A percentile compares a stretch with the other conserved stretches of the same genome.
Conservation (phyloP, 1,284 basidiomycete species). For the Cutaneotrichosporon cutaneum region DNA sequence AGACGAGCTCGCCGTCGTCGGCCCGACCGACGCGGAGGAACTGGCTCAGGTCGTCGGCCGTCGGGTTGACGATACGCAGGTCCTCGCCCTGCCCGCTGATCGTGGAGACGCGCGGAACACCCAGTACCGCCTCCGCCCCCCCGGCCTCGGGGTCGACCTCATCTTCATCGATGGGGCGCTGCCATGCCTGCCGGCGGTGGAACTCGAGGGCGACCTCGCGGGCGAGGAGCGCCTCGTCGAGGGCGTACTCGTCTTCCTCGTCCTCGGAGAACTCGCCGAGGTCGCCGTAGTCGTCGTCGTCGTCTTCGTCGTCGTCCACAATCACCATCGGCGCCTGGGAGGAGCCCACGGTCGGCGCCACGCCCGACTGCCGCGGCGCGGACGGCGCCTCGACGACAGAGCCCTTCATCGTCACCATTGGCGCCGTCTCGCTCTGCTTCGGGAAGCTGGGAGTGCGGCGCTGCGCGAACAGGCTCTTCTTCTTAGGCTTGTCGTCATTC, state of each 20-base stretch:
- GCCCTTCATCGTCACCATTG: constrained; percentile 33
- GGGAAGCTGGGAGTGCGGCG: constrained; percentile 25
- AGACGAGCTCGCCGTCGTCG: constrained; percentile 51
- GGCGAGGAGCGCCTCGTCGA: constrained; percentile 46
- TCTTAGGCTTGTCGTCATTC: constrained; percentile 23
- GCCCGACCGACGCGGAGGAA: constrained; percentile 48
- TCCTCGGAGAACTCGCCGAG: constrained; percentile 36
- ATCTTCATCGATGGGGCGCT: constrained; percentile 29
- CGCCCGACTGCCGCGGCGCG: background rate
- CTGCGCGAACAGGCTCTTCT: constrained; percentile 41
- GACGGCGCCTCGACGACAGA: constrained; percentile 34
- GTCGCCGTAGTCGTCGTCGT: constrained; percentile 38
- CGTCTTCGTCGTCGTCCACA: constrained; percentile 27
- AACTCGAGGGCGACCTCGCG: constrained; percentile 48
- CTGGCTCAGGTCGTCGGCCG: constrained; percentile 41
- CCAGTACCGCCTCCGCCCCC: constrained; percentile 34
- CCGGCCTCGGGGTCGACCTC: constrained; percentile 28
- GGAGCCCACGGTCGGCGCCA: constrained; percentile 5
- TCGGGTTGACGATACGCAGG: constrained; percentile 46
- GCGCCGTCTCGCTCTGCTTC: constrained; percentile 29
- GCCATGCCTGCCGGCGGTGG: constrained; percentile 38
- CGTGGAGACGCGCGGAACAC: constrained; percentile 32
- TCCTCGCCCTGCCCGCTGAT: constrained; percentile 24
- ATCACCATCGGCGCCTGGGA: constrained; percentile 2
- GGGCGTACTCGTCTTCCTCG: constrained; percentile 48